Evolutionary conservation across 2,329 filamentous ascomycete genomes (phyloP).

Genomic region (Botrytis porri): DNA sequence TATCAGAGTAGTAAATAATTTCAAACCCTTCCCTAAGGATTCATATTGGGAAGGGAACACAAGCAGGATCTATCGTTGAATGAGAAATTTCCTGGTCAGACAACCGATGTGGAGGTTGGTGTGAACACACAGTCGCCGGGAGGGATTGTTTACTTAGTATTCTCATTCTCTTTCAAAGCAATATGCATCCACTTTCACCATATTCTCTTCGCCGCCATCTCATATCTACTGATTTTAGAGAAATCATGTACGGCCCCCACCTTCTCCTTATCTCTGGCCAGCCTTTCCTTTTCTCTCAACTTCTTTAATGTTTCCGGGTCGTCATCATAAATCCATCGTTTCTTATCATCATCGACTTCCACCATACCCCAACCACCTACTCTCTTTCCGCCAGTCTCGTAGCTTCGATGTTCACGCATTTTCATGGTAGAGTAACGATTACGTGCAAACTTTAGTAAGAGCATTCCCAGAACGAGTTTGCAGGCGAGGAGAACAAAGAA

Average conservation of each 20-base stretch:
- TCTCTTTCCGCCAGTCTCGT: constrained; percentile 69
- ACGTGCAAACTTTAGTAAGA: constrained; percentile 74
- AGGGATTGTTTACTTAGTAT: neutral
- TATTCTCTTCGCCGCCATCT: constrained; percentile 95
- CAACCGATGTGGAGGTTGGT: neutral
- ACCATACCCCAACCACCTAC: constrained; percentile 81
- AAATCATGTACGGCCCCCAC: constrained; percentile 54
- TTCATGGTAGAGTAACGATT: constrained; percentile 77
- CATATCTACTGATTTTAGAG: constrained; percentile 73
- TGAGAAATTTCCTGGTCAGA: neutral
- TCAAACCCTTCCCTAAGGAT: fast-evolving
- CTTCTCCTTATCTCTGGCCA: constrained; percentile 52
- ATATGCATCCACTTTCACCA: constrained; percentile 57
- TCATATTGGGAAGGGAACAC: neutral
- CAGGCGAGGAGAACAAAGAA: constrained; percentile 82
- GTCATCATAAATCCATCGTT: constrained; percentile 82
- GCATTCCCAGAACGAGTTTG: constrained; percentile 87
- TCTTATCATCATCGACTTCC: constrained; percentile 84
- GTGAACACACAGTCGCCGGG: neutral
- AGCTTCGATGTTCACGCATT: constrained; percentile 57
- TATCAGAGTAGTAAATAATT: neutral
- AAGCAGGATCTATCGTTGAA: neutral
- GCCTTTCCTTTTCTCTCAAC: constrained; percentile 60
- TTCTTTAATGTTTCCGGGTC: constrained; percentile 67
- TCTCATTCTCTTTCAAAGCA: neutral